phyloP scores from a whole-genome alignment of 345 rosid genomes.

The Eucalyptus pumila region DNA sequence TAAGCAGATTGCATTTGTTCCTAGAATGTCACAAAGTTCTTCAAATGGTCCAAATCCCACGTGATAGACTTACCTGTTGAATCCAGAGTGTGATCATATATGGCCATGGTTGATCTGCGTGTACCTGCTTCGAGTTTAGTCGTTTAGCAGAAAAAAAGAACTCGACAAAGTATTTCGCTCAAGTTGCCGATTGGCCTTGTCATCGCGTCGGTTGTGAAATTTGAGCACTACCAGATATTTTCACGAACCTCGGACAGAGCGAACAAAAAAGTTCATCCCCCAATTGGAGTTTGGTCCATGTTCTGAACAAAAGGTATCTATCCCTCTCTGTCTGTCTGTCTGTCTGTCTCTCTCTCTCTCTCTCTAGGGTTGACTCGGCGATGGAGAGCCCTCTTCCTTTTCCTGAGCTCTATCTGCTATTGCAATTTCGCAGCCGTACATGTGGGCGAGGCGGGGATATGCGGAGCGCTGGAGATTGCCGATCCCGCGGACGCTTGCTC shows the following conservation, averaged over 20 bases:
- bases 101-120: neutral
- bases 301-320: conserved; percentile 25
- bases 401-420: neutral
- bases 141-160: neutral
- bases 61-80: neutral
- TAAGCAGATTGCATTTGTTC: neutral
- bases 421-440: conserved; percentile 12
- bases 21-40: neutral
- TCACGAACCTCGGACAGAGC: neutral
- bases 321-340: neutral
- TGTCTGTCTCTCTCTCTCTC: neutral
- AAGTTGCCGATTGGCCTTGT: neutral
- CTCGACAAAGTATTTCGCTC: neutral
- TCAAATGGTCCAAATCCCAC: neutral
- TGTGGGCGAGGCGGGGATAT: conserved; percentile 18
- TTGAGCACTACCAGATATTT: neutral
- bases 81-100: neutral
- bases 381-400: neutral
- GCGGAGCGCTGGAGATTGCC: conserved; percentile 47
- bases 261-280: neutral
- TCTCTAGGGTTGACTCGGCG: neutral
- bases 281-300: neutral
- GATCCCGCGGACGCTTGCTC: conserved; percentile 53
- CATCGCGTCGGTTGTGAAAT: neutral
- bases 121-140: neutral